Percentiles rank a stretch among this genome's conserved stretches.
Evolutionary conservation across 202 grass and related monocot species (phyloP).

Genomic region (Dendrocalamus latiflorus): DNA sequence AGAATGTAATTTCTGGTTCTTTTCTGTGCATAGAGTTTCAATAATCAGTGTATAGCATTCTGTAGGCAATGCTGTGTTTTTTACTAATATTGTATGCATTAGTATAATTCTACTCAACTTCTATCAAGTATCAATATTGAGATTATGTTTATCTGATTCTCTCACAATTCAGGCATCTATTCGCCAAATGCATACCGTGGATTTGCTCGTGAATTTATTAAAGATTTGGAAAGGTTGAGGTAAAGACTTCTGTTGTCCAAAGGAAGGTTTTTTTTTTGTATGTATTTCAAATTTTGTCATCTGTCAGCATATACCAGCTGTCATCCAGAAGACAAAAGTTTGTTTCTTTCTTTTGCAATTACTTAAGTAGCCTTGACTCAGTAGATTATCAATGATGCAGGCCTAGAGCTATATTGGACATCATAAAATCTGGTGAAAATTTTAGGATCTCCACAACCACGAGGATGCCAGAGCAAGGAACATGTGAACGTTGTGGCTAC

Average conservation of each 20-base stretch:
- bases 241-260: conserved; percentile 1
- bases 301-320: background rate
- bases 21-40: conserved; percentile 1
- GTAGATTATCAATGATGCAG: conserved; percentile 37
- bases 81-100: background rate
- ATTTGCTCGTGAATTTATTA: conserved; percentile 97
- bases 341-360: background rate
- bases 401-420: conserved; percentile 87
- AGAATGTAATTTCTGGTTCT: conserved; percentile 62
- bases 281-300: background rate
- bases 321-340: background rate
- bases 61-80: background rate
- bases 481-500: no score
- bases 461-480: no score
- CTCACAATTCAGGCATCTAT: conserved; percentile 58
- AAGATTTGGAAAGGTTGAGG: conserved; percentile 95
- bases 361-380: conserved; percentile 5
- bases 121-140: background rate
- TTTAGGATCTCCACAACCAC: no score
- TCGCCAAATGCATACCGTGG: conserved; percentile 96
- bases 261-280: background rate
- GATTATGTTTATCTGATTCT: background rate
- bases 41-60: background rate
- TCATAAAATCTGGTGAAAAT: conserved; percentile 85
- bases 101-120: background rate